Conservation (phyloP, 441 rosid species). For the Pelargonium fulgidum region DNA sequence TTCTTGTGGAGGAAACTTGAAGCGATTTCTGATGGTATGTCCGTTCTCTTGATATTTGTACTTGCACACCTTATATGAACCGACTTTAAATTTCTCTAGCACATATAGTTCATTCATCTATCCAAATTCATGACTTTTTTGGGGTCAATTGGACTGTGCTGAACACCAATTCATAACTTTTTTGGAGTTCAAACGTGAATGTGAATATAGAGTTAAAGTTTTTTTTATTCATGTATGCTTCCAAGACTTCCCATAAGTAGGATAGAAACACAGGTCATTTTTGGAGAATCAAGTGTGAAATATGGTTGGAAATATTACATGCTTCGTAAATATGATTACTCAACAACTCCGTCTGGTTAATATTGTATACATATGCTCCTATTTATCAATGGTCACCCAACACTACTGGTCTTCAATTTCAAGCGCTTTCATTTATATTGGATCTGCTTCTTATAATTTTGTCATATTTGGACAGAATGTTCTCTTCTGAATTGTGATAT, state of each 20-base stretch:
- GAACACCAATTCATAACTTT: not conserved
- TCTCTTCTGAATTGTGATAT: not conserved
- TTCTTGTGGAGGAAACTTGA: constrained; percentile 62
- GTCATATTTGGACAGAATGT: not conserved
- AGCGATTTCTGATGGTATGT: constrained; percentile 67
- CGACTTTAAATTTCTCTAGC: not conserved
- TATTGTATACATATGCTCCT: not conserved
- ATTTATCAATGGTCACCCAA: not conserved
- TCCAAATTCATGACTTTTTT: too few species aligned
- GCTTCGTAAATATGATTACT: too few species aligned
- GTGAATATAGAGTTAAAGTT: not conserved
- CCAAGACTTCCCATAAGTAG: not conserved
- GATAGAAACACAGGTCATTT: not conserved
- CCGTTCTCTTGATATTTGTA: not conserved
- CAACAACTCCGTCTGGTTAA: not conserved
- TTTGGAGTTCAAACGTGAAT: not conserved
- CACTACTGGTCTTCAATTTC: not conserved
- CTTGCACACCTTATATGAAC: too few species aligned
- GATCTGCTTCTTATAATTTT: constrained; percentile 7
- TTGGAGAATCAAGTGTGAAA: not conserved
- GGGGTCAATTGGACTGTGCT: not conserved
- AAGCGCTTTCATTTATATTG: not conserved
- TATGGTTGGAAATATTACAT: not conserved
- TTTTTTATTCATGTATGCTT: not conserved
- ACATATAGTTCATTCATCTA: not conserved